Percentiles rank a stretch among this genome's conserved stretches.
These are phyloP conservation scores for Yamadazyma blattariae DNA, from an alignment of 1,139 yeast species.

Conservation along the genomic window DNA sequence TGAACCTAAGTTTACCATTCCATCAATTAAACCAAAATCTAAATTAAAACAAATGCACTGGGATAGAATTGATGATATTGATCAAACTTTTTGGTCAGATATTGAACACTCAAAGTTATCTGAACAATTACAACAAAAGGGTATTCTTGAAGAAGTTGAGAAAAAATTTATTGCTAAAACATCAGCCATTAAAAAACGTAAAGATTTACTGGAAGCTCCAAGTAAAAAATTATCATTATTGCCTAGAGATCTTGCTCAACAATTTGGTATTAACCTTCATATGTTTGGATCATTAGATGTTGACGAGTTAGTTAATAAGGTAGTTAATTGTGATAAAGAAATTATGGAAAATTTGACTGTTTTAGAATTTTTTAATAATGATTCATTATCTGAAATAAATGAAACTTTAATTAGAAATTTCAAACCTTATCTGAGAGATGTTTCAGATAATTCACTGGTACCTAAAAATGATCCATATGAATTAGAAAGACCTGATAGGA, in stretches of 20 bases:
- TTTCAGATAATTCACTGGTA: conserved; percentile 27
- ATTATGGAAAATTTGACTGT: conserved; percentile 67
- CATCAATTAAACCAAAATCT: conserved; percentile 49
- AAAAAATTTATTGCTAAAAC: conserved; percentile 68
- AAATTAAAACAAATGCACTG: conserved; percentile 92
- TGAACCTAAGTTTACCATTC: conserved; percentile 12
- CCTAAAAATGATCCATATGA: conserved; percentile 61
- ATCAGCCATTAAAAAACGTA: conserved; percentile 40
- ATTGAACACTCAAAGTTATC: conserved; percentile 47
- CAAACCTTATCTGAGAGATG: conserved; percentile 67
- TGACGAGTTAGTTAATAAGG: conserved; percentile 59
- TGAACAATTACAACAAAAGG: conserved; percentile 59
- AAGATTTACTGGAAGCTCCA: conserved; percentile 14
- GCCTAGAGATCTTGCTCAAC: conserved; percentile 76
- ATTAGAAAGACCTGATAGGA: conserved; percentile 76
- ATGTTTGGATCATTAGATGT: conserved; percentile 65
- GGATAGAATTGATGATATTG: conserved; percentile 75
- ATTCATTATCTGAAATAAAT: conserved; percentile 70
- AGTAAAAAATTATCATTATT: conserved; percentile 55
- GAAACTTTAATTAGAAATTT: conserved; percentile 62
- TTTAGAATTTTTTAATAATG: conserved; percentile 77
- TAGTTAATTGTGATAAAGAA: conserved; percentile 70
- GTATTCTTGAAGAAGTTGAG: conserved; percentile 78
- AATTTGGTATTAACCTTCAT: conserved; percentile 90
- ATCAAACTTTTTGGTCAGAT: conserved; percentile 81